Base-by-base conservation (phyloP, 306 rosid genomes). In the Malus orientalis region DNA sequence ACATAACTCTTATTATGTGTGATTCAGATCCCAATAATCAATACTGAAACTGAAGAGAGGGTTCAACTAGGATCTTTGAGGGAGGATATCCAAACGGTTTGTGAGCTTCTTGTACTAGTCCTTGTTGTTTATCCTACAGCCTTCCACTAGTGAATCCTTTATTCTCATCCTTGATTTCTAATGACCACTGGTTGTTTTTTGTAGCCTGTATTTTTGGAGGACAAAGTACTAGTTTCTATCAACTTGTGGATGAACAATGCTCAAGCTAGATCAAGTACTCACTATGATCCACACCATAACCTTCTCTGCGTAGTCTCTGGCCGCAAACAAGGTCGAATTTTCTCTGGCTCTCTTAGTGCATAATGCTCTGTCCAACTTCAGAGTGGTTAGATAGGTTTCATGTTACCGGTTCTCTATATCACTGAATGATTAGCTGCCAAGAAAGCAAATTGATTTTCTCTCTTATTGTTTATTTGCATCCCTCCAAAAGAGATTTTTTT, bases 161-260 rank as follows among this genome's bases (percentile, higher is more conserved):
- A 19, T 29, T 71, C 62, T 11, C 54, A 65, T 32, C 32, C n/a
- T 64, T 23, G 67, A 68, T 44, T 68, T 79, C 61, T 67, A 53
- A 81, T 76, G 69, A 42, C 11, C 67, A 40, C 62, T 44, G 32
- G 73, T 82, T 71, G 66, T 71, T 38, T 78, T 78, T 78, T 79
- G 86, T 73, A 96, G 99, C 99, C 93, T 85, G 64, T 64, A 25
- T 64, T 92, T 87, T 81, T 92, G 88, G 88, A 69, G 76, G 88
- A 67, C 29, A 96, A 86, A 85, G 83, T 55, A 68, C 22, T 92
- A 78, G 86, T 88, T 76, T 91, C 96, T 40, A 76, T 89, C 79
- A 96, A 96, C 85, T 85, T 96, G 76, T 96, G 99, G 99, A 91
- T 96, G 99, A 96, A 92, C 91, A 89, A 81, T 81, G 86, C 91